Percentiles rank a stretch among this genome's conserved stretches.
phyloP scores from a whole-genome alignment of 2,329 filamentous ascomycete genomes.

The Pochonia chlamydosporia region DNA sequence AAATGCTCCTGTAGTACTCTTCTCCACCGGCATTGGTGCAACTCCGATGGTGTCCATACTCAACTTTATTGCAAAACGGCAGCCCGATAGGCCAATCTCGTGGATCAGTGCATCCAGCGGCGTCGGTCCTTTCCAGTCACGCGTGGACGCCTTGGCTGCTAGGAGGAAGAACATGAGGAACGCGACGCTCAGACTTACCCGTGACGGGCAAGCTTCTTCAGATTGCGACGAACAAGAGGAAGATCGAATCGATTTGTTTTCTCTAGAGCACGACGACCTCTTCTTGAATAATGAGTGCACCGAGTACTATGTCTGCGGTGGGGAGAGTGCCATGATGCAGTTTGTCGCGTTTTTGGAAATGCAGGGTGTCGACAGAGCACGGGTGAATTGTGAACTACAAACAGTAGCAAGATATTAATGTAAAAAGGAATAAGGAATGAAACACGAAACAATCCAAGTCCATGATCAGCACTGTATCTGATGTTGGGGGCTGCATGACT shows the following conservation, averaged over 20 bases:
- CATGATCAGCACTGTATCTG: no score
- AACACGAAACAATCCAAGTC: no score
- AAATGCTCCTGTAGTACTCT: conserved; percentile 48
- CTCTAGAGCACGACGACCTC: conserved; percentile 37
- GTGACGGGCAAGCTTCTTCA: conserved; percentile 38
- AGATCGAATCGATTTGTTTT: conserved; percentile 39
- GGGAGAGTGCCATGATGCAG: conserved; percentile 49
- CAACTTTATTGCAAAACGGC: conserved; percentile 42
- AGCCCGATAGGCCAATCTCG: conserved; percentile 43
- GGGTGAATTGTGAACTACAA: conserved; percentile 38
- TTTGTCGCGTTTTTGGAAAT: conserved; percentile 37
- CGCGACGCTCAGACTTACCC: conserved; percentile 43
- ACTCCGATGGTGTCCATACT: conserved; percentile 57
- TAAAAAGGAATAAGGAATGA: background rate
- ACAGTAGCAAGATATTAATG: conserved; percentile 31
- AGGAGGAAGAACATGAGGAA: conserved; percentile 29
- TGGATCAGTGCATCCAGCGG: conserved; percentile 55
- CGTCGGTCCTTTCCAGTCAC: conserved; percentile 46
- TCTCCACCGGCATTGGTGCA: conserved; percentile 56
- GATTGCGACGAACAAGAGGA: conserved; percentile 38
- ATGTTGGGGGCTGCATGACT: no score
- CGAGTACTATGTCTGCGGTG: conserved; percentile 51
- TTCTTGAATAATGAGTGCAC: conserved; percentile 38
- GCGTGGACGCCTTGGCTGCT: conserved; percentile 39
- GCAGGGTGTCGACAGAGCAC: conserved; percentile 30